A percentile compares a stretch with the other conserved stretches of the same genome.
These are phyloP conservation scores for Phytophthora hibernalis DNA, from an alignment of 352 stramenopile genomes.

Conservation along the genomic window DNA sequence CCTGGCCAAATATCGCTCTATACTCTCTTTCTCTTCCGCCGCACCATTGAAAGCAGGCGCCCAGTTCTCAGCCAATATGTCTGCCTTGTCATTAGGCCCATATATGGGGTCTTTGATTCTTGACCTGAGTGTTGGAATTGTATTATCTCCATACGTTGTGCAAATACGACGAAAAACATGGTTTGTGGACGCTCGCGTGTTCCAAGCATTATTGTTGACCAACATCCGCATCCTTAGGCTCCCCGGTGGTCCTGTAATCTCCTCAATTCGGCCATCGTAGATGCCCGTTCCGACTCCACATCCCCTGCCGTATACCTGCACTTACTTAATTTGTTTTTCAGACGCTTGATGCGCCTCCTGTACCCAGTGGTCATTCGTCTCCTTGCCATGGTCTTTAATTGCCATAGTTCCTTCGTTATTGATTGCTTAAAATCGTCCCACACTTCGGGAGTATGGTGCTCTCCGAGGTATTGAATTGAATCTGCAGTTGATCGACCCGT, in stretches of 20 bases:
- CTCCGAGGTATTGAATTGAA: too few relatives aligned
- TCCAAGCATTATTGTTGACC: slow-evolving; percentile 3
- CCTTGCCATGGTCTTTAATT: too few relatives aligned
- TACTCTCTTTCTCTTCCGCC: neutral
- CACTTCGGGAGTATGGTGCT: too few relatives aligned
- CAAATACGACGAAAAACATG: slow-evolving; percentile 6
- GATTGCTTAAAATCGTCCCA: too few relatives aligned
- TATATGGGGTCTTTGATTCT: neutral
- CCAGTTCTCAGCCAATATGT: slow-evolving; percentile 7
- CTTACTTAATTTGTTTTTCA: too few relatives aligned
- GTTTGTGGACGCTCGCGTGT: neutral
- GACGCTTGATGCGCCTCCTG: too few relatives aligned
- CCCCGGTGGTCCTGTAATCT: neutral
- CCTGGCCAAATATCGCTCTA: neutral
- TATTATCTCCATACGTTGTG: slow-evolving; percentile 7
- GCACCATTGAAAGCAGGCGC: neutral
- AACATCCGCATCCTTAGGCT: neutral
- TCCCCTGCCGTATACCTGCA: too few relatives aligned
- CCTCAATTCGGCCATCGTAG: neutral
- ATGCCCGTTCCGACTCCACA: too few relatives aligned
- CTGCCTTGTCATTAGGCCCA: neutral
- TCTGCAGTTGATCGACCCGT: too few relatives aligned
- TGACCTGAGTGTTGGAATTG: neutral
- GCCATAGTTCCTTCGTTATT: too few relatives aligned
- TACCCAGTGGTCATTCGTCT: too few relatives aligned